These are phyloP conservation scores for Hansenula lynferdii DNA, from an alignment of 1,139 yeast genomes.

Conservation along the genomic window DNA sequence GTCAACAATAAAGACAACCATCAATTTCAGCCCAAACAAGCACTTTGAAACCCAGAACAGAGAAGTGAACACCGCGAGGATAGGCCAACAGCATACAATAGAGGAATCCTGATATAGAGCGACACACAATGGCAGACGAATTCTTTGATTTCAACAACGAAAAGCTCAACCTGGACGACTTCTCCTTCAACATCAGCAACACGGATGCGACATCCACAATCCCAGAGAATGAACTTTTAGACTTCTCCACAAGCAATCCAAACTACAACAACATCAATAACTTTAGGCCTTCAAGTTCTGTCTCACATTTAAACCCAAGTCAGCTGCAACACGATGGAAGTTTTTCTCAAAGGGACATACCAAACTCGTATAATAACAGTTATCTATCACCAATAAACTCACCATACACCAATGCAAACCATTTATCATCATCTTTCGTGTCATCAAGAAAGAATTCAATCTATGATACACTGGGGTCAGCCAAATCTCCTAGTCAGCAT, in stretches of 20 bases:
- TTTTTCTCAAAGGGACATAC: too few species aligned
- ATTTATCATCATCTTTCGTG: slow-evolving; percentile 15
- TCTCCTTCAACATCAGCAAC: slow-evolving; percentile 15
- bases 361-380: slow-evolving; percentile 8
- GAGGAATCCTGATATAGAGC: too few species aligned
- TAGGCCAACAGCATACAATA: too few species aligned
- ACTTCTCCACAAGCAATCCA: slow-evolving; percentile 8
- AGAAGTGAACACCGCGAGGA: too few species aligned
- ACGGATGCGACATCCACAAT: slow-evolving; percentile 15
- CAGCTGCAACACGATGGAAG: too few species aligned
- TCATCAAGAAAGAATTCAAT: slow-evolving; percentile 17
- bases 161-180: slow-evolving; percentile 19
- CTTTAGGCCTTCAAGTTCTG: neutral
- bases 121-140: slow-evolving; percentile 20
- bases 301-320: slow-evolving; percentile 3
- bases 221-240: slow-evolving; percentile 24
- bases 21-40: too few species aligned
- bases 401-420: slow-evolving; percentile 14
- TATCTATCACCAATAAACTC: slow-evolving; percentile 19
- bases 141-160: slow-evolving; percentile 17
- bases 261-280: neutral
- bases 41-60: too few species aligned
- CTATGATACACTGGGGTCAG: slow-evolving; percentile 18
- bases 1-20: too few species aligned
- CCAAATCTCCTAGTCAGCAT: slow-evolving; percentile 19